Evolutionary conservation across 352 stramenopile species (phyloP), one percentile per base, ranked within the genome.

Genomic region (Phytophthora cactorum): DNA sequence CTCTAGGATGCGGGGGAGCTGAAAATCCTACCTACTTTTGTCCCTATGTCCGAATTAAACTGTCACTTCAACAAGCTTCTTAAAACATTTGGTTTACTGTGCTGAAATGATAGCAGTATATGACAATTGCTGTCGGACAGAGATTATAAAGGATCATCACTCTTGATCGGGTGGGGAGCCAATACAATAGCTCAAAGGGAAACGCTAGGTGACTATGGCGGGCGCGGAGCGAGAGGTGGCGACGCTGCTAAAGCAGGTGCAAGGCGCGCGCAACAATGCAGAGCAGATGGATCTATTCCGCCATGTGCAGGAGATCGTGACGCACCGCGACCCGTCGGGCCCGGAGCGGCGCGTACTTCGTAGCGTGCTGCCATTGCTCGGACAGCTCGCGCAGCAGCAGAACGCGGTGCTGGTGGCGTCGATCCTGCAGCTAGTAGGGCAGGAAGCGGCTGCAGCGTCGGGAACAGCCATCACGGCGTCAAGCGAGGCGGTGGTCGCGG

Each of bases 261-360:
- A 82, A 41, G 71, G 66, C 11, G 66, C 61, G 14, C n/a, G 36
- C 7, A 64, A 59, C 58, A 87, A 89, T 45, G 76, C 77, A 1
- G 78, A 85, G 29, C 83, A 93, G 68, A 54, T 81, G 0, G 73
- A 82, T 49, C 62, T 88, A n/a, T 85, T 94, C 61, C 76, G 74
- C 25, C 81, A 75, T 39, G 75, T 85, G 63, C 75, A 90, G 63
- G 86, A 94, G 70, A 74, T 90, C 53, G 65, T 80, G 14, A 64
- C 87, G 36, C 72, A 92, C 49, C 78, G 86, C 38, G 82, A 89
- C 49, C 71, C 81, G 54, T 82, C 82, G 44, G 74, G 72, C 17
- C 54, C 49, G 5, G 66, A 70, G 27, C 69, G 77, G 15, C 66
- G 66, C 4, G 70, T 87, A 34, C 80, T 90, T 28, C 75, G 78